phyloP scores from a whole-genome alignment of 1,284 basidiomycete species.

The Malassezia obtusa region DNA sequence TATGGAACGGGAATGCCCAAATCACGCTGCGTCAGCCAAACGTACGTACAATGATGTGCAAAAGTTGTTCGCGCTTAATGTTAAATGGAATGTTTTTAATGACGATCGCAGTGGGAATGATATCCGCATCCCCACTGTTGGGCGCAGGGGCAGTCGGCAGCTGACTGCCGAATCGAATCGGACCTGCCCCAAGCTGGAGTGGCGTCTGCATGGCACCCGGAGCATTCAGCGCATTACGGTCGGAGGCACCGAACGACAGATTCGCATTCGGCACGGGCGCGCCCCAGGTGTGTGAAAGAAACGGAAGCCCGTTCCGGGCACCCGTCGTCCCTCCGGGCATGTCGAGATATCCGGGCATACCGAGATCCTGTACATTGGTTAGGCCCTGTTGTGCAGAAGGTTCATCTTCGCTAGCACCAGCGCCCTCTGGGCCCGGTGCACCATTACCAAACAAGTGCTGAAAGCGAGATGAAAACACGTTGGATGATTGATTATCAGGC shows the following conservation, averaged over 20 bases:
- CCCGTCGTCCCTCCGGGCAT: neutral
- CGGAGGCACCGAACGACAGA: neutral
- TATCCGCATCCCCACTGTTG: constrained; percentile 64
- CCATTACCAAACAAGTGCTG: constrained; percentile 2
- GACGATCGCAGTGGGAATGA: constrained; percentile 97
- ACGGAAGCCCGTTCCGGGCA: neutral
- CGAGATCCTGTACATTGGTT: too few species aligned
- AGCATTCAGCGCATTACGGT: neutral
- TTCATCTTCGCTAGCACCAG: neutral
- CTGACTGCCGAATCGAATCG: constrained; percentile 8
- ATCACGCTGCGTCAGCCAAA: constrained; percentile 57
- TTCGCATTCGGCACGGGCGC: neutral
- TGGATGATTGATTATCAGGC: neutral
- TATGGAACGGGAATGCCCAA: constrained; percentile 94
- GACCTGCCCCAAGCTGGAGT: neutral
- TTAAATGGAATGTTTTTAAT: constrained; percentile 99
- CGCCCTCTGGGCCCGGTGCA: neutral
- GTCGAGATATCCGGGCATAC: neutral
- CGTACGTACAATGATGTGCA: constrained; percentile 73
- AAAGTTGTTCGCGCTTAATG: constrained; percentile 85
- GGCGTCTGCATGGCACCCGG: neutral
- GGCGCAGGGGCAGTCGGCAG: neutral
- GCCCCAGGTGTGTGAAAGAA: neutral
- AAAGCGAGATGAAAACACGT: constrained; percentile 2
- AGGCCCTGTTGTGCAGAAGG: neutral